These are phyloP conservation scores for Meyerozyma elateridarum DNA, from an alignment of 1,139 yeast genomes.

Conservation along the genomic window DNA sequence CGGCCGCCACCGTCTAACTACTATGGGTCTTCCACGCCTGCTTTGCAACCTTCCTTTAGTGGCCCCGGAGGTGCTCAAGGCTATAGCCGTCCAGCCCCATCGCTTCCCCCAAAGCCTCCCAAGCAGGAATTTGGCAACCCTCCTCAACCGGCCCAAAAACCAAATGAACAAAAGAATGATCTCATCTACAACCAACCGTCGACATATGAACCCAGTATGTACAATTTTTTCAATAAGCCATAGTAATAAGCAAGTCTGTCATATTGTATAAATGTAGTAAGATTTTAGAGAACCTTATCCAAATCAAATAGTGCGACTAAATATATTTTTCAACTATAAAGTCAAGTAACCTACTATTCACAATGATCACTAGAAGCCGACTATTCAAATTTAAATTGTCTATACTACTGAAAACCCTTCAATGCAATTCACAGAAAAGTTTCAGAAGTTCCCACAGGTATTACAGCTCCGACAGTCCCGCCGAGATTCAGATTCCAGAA, in stretches of 20 bases:
- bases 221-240: constrained; percentile 43
- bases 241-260: too few species aligned
- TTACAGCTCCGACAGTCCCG: not conserved
- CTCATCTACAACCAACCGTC: constrained; percentile 47
- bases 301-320: too few species aligned
- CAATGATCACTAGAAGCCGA: too few species aligned
- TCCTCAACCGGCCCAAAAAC: constrained; percentile 6
- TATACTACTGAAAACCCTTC: not conserved
- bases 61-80: constrained; percentile 2
- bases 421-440: not conserved
- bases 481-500: not conserved
- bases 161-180: constrained; percentile 11
- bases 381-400: too few species aligned
- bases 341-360: too few species aligned
- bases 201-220: constrained; percentile 45
- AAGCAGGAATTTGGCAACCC: constrained; percentile 2
- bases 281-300: too few species aligned
- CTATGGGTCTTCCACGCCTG: too few species aligned
- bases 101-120: constrained; percentile 18
- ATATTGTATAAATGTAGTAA: too few species aligned
- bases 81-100: constrained; percentile 12
- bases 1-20: not conserved
- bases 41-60: too few species aligned
- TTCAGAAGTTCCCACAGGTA: not conserved
- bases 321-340: too few species aligned